phyloP scores from a whole-genome alignment of 169 alveolate genomes.

The Plasmodium vivax region DNA sequence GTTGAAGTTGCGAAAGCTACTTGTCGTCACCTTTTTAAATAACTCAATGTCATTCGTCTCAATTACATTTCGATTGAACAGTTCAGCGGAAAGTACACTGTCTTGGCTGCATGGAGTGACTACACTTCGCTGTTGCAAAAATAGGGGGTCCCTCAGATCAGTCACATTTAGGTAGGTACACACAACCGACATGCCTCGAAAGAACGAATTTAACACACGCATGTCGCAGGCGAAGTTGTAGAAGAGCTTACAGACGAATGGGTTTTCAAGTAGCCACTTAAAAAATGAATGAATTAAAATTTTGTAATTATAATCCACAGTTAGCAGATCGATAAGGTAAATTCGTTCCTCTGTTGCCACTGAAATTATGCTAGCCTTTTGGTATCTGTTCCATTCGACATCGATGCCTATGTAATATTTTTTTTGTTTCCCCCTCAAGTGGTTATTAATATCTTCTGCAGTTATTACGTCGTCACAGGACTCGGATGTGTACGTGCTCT shows the following conservation, averaged over 20 bases:
- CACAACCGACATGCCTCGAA: conserved; percentile 28
- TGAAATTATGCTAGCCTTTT: conserved; percentile 63
- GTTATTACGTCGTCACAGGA: neutral
- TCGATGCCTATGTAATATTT: conserved; percentile 56
- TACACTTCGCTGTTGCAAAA: neutral
- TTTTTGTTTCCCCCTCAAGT: conserved; percentile 26
- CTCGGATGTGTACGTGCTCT: neutral
- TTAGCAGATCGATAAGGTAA: conserved; percentile 54
- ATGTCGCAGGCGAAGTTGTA: conserved; percentile 63
- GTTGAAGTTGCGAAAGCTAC: conserved; percentile 7
- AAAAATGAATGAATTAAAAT: conserved; percentile 33
- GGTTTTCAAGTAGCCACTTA: conserved; percentile 75
- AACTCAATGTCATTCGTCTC: conserved; percentile 29
- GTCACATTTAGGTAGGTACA: conserved; percentile 21
- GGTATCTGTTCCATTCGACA: conserved; percentile 73
- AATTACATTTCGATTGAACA: conserved; percentile 35
- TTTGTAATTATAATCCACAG: conserved; percentile 33
- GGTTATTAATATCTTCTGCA: conserved; percentile 33
- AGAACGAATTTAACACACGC: conserved; percentile 13
- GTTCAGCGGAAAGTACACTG: neutral
- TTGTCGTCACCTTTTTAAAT: conserved; percentile 36
- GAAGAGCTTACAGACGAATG: conserved; percentile 60
- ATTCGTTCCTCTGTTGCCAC: conserved; percentile 55
- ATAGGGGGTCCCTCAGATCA: conserved; percentile 38
- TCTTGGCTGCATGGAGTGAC: neutral